Conservation (phyloP, 148 eudicot genomes). For the Dianthus caryophyllus region DNA sequence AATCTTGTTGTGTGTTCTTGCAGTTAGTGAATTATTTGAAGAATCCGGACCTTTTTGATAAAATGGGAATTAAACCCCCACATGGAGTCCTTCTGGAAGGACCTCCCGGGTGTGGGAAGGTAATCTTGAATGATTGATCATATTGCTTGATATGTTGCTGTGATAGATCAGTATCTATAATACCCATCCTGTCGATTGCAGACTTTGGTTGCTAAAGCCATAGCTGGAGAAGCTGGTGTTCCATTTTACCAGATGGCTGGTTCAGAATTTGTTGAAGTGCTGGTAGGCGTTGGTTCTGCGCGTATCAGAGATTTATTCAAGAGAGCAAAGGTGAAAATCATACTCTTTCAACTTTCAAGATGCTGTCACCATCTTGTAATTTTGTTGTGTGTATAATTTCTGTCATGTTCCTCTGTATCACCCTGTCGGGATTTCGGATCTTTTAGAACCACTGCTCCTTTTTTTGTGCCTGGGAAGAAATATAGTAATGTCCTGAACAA, state of each 20-base stretch:
- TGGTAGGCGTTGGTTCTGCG: conserved; percentile 97
- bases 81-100: conserved; percentile 94
- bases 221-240: conserved; percentile 98
- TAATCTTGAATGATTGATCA: conserved; percentile 17
- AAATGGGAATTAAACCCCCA: conserved; percentile 90
- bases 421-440: background rate
- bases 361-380: too few species aligned
- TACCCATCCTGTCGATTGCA: conserved; percentile 26
- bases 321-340: conserved; percentile 73
- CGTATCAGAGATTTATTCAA: conserved; percentile 93
- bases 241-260: conserved; percentile 99
- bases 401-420: background rate
- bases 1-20: conserved; percentile 4
- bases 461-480: background rate
- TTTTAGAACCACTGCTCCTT: conserved; percentile 2
- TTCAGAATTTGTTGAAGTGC: conserved; percentile 91
- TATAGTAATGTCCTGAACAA: background rate
- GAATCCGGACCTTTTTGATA: conserved; percentile 82
- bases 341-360: background rate
- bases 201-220: conserved; percentile 96
- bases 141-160: background rate
- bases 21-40: conserved; percentile 89
- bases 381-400: background rate
- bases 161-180: background rate
- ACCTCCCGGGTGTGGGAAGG: conserved; percentile 99